These are phyloP conservation scores for Gnomoniopsis smithogilvyi DNA, from an alignment of 2,329 filamentous ascomycete genomes.

Conservation along the genomic window DNA sequence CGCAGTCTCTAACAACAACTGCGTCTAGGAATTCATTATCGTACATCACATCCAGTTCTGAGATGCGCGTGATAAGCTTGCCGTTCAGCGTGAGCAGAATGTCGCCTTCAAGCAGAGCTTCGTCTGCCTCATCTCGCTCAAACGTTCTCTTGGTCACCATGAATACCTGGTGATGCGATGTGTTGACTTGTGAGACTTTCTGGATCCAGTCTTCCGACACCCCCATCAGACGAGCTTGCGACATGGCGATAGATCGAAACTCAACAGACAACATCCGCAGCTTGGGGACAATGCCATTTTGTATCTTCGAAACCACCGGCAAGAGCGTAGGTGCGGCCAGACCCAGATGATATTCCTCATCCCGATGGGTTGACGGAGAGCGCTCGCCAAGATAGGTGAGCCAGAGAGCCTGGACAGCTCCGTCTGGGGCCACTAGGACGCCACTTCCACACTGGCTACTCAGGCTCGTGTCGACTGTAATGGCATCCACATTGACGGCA, in stretches of 20 bases:
- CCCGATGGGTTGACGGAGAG: constrained; percentile 16
- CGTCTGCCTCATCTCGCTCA: constrained; percentile 36
- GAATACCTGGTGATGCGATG: constrained; percentile 92
- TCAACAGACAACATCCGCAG: constrained; percentile 92
- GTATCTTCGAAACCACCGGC: constrained; percentile 84
- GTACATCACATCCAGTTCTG: constrained; percentile 96
- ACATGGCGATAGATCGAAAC: constrained; percentile 94
- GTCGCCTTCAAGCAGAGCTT: constrained; percentile 80
- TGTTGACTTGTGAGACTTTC: constrained; percentile 76
- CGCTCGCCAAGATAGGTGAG: constrained; percentile 89
- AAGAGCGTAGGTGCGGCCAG: constrained; percentile 84
- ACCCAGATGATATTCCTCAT: constrained; percentile 90
- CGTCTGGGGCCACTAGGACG: constrained; percentile 84
- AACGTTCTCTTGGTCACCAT: constrained; percentile 92
- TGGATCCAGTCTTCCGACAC: constrained; percentile 95
- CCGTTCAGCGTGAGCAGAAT: constrained; percentile 88
- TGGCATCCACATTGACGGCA: constrained; percentile 92
- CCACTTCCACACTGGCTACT: constrained; percentile 91
- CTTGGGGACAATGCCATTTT: constrained; percentile 72
- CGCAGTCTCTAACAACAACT: constrained; percentile 78
- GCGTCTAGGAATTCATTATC: constrained; percentile 79
- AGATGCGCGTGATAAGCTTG: constrained; percentile 88
- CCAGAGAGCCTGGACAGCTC: constrained; percentile 93
- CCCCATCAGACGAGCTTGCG: constrained; percentile 94
- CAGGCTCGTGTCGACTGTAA: constrained; percentile 91